Conservation (phyloP, 2,329 filamentous ascomycete species). For the Neofusicoccum kwambonambiense region DNA sequence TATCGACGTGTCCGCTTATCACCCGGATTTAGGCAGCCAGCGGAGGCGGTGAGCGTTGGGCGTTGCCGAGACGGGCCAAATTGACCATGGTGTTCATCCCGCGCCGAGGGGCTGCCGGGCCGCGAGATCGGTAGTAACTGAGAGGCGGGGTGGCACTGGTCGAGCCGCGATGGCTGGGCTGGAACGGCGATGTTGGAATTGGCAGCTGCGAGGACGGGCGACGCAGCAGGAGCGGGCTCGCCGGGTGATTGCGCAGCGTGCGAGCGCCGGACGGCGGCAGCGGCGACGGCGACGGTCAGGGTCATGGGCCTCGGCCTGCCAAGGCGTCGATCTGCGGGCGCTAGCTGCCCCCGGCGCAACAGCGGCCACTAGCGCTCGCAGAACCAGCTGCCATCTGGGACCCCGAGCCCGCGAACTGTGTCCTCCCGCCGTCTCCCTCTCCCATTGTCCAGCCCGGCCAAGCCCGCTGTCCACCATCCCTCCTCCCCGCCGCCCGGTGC, state of each 20-base stretch:
- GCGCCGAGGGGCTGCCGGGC: not conserved
- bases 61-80: not conserved
- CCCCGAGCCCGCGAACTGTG: too few species aligned
- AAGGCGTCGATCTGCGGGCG: constrained; percentile 11
- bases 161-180: not conserved
- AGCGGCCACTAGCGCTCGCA: constrained; percentile 2
- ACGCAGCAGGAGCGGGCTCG: not conserved
- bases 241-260: not conserved
- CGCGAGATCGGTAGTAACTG: not conserved
- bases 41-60: not conserved
- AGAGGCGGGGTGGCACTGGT: too few species aligned
- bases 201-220: too few species aligned
- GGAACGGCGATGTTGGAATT: not conserved
- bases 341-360: not conserved
- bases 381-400: not conserved
- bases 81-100: not conserved
- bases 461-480: not conserved
- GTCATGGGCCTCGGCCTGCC: constrained; percentile 1
- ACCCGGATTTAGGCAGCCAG: not conserved
- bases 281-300: not conserved
- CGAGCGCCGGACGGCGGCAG: not conserved
- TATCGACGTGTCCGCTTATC: too few species aligned
- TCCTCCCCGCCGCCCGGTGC: not conserved
- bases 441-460: not conserved
- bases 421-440: not conserved